Percentiles rank a stretch among this genome's conserved stretches.
Evolutionary conservation across 1,284 basidiomycete species (phyloP).

Genomic region (Jaminaea rosea): DNA sequence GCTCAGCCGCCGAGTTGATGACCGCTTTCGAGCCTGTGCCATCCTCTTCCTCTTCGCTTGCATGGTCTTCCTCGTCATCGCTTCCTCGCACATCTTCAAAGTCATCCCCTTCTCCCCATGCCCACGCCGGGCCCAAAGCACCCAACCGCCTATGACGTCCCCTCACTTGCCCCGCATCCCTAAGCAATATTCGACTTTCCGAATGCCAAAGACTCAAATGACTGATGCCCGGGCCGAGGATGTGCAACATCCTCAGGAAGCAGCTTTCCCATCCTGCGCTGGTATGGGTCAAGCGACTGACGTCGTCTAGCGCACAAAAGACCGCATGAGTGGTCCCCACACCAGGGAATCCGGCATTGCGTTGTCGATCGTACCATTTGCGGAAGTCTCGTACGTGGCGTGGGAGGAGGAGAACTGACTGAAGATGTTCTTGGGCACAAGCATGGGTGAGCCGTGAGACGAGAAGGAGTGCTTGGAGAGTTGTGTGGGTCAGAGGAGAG

Average conservation of each 20-base stretch:
- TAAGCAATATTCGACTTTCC: slow-evolving; percentile 35
- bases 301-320: slow-evolving; percentile 34
- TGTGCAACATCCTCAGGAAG: slow-evolving; percentile 35
- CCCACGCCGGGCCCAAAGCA: slow-evolving; percentile 20
- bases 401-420: slow-evolving; percentile 34
- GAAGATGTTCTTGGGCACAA: slow-evolving; percentile 31
- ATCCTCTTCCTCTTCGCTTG: slow-evolving; percentile 1
- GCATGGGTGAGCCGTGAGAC: slow-evolving; percentile 23
- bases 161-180: slow-evolving; percentile 37
- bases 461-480: slow-evolving; percentile 25
- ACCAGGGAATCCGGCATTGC: slow-evolving; percentile 18
- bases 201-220: slow-evolving; percentile 40
- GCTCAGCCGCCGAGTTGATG: slow-evolving; percentile 5
- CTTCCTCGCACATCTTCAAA: neutral
- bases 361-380: slow-evolving; percentile 32
- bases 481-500: slow-evolving; percentile 17
- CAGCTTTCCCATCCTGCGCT: slow-evolving; percentile 44
- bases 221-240: slow-evolving; percentile 29
- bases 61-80: neutral
- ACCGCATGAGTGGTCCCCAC: slow-evolving; percentile 26
- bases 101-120: slow-evolving; percentile 20
- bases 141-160: neutral
- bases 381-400: slow-evolving; percentile 42
- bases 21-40: too few relatives aligned
- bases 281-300: slow-evolving; percentile 28